Conservation (phyloP, 345 rosid species). For the Lumnitzera littorea region DNA sequence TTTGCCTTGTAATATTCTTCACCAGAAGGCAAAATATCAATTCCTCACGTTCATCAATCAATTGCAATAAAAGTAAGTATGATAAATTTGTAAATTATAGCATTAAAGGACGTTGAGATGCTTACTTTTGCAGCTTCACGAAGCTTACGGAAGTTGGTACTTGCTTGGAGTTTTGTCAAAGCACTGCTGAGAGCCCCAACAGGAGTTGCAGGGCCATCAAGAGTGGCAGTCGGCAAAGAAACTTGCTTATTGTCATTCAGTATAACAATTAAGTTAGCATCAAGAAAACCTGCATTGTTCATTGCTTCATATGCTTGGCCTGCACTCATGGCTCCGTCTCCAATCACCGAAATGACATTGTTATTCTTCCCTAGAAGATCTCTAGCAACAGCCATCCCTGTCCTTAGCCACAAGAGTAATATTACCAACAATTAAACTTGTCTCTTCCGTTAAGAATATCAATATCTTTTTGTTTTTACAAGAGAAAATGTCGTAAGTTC, state of each 20-base stretch:
- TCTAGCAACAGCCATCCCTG: constrained; percentile 73
- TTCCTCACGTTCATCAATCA: neutral
- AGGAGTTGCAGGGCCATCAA: constrained; percentile 64
- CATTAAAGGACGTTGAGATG: neutral
- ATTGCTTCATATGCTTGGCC: constrained; percentile 74
- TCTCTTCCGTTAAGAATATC: too few relatives aligned
- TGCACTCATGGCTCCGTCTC: constrained; percentile 82
- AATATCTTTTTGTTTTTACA: too few relatives aligned
- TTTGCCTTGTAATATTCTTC: constrained; percentile 50
- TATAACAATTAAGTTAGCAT: constrained; percentile 45
- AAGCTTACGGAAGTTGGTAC: constrained; percentile 49
- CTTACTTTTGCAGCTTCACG: constrained; percentile 62
- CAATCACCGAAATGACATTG: constrained; percentile 62
- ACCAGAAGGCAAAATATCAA: constrained; percentile 9
- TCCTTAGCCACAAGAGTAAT: neutral
- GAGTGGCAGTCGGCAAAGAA: constrained; percentile 68
- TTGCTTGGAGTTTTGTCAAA: constrained; percentile 53
- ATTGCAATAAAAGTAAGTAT: neutral
- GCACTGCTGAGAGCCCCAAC: constrained; percentile 68
- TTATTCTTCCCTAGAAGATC: constrained; percentile 51
- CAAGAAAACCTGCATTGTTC: constrained; percentile 70
- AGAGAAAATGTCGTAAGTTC: too few relatives aligned
- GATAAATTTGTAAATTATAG: neutral
- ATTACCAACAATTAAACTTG: too few relatives aligned
- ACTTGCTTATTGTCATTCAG: constrained; percentile 71